Evolutionary conservation across 257 asterid species (phyloP), one percentile per base, ranked within the genome.

Genomic region (Prunella vulgaris): DNA sequence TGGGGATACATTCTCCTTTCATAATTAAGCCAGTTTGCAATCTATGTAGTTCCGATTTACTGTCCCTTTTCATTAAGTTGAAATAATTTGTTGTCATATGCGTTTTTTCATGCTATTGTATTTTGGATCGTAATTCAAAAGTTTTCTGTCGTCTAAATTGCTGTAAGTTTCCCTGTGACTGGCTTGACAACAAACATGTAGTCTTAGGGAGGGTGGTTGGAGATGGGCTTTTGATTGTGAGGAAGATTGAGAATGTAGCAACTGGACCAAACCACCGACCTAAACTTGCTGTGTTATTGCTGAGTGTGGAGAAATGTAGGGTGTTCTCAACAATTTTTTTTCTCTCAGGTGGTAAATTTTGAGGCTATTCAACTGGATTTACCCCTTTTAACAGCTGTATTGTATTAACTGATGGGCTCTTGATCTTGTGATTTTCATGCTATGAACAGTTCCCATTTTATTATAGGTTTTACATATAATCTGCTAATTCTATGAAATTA

Each of bases 161-260:
- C n/a, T n/a, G n/a, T n/a, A n/a, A n/a, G n/a, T n/a, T n/a, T n/a
- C n/a, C n/a, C n/a, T 90, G 96, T 17, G 98, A 90, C 75, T 93
- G 97, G 98, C 98, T 93, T 17, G 98, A 93, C 84, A 90, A 88
- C 88, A 93, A 93, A 73, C 97, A 93, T 53, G 95, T 93, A 15
- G 97, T 93, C 37, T 93, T 93, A 40, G 98, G 98, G 98, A 87
- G 97, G 25, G 97, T 93, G 65, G 70, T 93, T 42, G 97, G 98
- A 71, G 98, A 93, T 57, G 97, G 98, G 46, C 92, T 93, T 38
- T 73, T 93, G 88, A 85, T 83, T 28, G 77, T 78, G 35, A 87
- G 98, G 81, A 93, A 93, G 87, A 93, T 93, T 18, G 98, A 93
- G 86, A 93, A 93, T 64, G 97, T 93, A 72, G 96, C 97, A 10